Evolutionary conservation across 2,329 filamentous ascomycete species (phyloP).

Genomic region (Tolypocladium pustulatum): DNA sequence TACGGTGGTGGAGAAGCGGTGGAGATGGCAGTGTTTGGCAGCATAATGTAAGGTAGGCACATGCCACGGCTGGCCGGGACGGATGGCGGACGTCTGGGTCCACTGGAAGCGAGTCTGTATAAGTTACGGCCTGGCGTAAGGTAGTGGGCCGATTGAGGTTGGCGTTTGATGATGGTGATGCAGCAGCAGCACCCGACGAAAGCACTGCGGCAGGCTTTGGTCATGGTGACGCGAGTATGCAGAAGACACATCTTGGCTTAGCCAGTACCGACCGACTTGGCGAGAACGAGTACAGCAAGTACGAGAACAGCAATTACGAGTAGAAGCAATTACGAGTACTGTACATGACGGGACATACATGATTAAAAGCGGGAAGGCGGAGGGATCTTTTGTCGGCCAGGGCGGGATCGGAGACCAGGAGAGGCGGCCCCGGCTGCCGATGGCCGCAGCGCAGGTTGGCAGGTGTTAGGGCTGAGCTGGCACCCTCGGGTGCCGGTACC

Average conservation of each 20-base stretch:
- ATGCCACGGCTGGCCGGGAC: not conserved
- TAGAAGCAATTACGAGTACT: too few species aligned
- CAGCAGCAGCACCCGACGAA: not conserved
- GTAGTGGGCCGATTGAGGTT: not conserved
- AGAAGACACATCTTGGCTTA: too few species aligned
- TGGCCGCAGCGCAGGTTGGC: not conserved
- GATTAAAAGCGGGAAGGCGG: too few species aligned
- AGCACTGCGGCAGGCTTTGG: too few species aligned
- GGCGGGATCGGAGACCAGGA: not conserved
- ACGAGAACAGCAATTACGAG: too few species aligned
- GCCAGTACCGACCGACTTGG: not conserved
- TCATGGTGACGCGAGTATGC: not conserved
- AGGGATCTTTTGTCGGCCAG: not conserved
- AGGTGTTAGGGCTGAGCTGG: not conserved
- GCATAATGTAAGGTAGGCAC: not conserved
- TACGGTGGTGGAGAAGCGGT: not conserved
- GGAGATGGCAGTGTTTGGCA: not conserved
- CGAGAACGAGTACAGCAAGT: too few species aligned
- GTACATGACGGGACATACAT: too few species aligned
- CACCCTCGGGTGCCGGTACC: too few species aligned
- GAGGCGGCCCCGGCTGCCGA: not conserved
- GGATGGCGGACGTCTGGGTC: not conserved
- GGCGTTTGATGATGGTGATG: not conserved
- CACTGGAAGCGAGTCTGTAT: not conserved
- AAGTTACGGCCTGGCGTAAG: not conserved